Evolutionary conservation across 2,329 filamentous ascomycete species (phyloP), one percentile per base, ranked within the genome.

Genomic region (Capronia coronata): DNA sequence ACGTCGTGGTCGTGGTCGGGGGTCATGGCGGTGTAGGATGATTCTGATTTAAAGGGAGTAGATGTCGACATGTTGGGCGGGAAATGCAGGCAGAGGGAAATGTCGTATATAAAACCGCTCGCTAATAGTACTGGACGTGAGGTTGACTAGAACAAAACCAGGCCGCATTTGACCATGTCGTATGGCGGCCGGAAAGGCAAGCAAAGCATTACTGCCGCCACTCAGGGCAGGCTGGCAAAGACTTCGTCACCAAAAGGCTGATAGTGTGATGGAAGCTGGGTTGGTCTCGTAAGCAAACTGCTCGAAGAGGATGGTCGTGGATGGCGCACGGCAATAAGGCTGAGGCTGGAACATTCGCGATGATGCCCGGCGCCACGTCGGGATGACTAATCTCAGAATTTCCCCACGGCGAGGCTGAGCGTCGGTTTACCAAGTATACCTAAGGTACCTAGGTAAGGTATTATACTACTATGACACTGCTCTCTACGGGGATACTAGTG

Each of bases 1-100:
- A 90, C 84, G 69, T 96, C 90, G 41, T 18, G 34, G 51, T 56
- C 50, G n/a, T 19, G 18, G 14, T 37, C 34, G n/a, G 5, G 14
- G 34, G 8, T 18, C 54, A 56, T 56, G 22, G 54, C 48, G n/a
- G 47, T 58, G 45, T 58, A 60, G 9, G 55, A 57, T 34, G 48
- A 14, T 34, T 57, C 54, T 16, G 54, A 51, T 27, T 45, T n/a
- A n/a, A n/a, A 38, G 16, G 52, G 32, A 23, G 55, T 46, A 34
- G 54, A 49, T n/a, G 54, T 55, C 19, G 57, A 54, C 57, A 58
- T 59, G 39, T 13, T 56, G 50, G 48, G 37, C 47, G 14, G 27
- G 27, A n/a, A 21, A 7, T 3, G 14, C 14, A 30, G n/a, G n/a
- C n/a, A n/a, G n/a, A 27, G 38, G 21, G 13, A 43, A 18, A 43